Evolutionary conservation across 2,329 filamentous ascomycete species (phyloP).

Genomic region (Mycosphaerella arachidis): DNA sequence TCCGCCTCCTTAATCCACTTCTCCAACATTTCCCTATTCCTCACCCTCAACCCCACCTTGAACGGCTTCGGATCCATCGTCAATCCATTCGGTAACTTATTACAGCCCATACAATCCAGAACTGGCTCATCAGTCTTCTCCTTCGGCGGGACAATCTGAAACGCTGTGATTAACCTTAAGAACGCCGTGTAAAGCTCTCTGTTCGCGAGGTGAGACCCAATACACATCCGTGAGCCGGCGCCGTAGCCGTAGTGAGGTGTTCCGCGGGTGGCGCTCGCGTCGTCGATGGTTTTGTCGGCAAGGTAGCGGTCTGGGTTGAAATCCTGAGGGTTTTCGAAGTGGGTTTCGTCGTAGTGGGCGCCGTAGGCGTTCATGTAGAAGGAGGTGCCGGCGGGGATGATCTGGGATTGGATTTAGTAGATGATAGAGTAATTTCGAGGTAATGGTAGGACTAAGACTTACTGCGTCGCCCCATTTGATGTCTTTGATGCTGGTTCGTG

Average conservation of each 20-base stretch:
- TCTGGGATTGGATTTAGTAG: background rate
- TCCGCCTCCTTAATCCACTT: constrained; percentile 47
- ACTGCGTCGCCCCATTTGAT: constrained; percentile 63
- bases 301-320: constrained; percentile 72
- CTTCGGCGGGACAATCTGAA: constrained; percentile 42
- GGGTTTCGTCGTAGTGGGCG: constrained; percentile 65
- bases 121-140: constrained; percentile 40
- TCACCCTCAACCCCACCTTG: constrained; percentile 45
- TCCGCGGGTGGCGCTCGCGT: constrained; percentile 35
- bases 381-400: constrained; percentile 69
- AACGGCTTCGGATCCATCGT: constrained; percentile 50
- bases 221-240: constrained; percentile 41
- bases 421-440: no score
- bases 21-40: constrained; percentile 40
- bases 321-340: constrained; percentile 59
- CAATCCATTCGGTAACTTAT: constrained; percentile 44
- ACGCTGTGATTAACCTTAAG: constrained; percentile 45
- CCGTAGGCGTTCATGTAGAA: constrained; percentile 79
- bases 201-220: constrained; percentile 38
- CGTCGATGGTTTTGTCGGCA: constrained; percentile 44
- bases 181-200: constrained; percentile 45
- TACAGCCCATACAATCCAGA: constrained; percentile 44
- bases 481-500: constrained; percentile 66
- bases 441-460: constrained; percentile 43
- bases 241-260: constrained; percentile 49